Evolutionary conservation across 805 yeast species (phyloP), one percentile per base, ranked within the genome.

Genomic region (Candida saitoana): DNA sequence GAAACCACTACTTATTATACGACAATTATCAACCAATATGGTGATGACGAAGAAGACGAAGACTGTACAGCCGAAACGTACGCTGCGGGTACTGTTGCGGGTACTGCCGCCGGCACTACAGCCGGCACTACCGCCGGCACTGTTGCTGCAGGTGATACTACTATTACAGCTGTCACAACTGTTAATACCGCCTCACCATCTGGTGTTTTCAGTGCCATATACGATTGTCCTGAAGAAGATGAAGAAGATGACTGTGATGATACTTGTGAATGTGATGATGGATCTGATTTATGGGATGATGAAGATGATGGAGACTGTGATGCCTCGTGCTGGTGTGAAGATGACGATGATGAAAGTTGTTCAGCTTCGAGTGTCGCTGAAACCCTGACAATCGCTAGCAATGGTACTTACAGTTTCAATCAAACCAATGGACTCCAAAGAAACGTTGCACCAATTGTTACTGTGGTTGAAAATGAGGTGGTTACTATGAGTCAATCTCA

Each of bases 321-420:
- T 16, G 49, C 50, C 9, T 33, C 44, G 4, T 36, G 44, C 25
- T 18, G 34, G n/a, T 31, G 37, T 37, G 30, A 40, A 9, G 43
- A 46, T 6, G 47, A 44, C n/a, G 49, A 49, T 29, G 45, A 48
- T 42, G 57, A 49, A 22, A 41, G 41, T n/a, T 47, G 49, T 36
- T 48, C 52, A 44, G 49, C 41, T 31, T 45, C 47, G 39, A 46
- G 51, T 40, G 29, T 19, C 14, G 34, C 38, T 16, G 34, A n/a
- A n/a, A n/a, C n/a, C n/a, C n/a, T n/a, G n/a, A n/a, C n/a, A n/a
- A n/a, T n/a, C n/a, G n/a, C n/a, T n/a, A n/a, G n/a, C n/a, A n/a
- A n/a, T n/a, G n/a, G n/a, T n/a, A n/a, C n/a, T n/a, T n/a, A n/a
- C n/a, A n/a, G n/a, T n/a, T n/a, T 19, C 14, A n/a, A 29, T 16